Percentiles rank a stretch among this genome's conserved stretches.
phyloP scores from a whole-genome alignment of 225 moss, liverwort and hornwort genomes.

The Marchantia polymorpha region DNA sequence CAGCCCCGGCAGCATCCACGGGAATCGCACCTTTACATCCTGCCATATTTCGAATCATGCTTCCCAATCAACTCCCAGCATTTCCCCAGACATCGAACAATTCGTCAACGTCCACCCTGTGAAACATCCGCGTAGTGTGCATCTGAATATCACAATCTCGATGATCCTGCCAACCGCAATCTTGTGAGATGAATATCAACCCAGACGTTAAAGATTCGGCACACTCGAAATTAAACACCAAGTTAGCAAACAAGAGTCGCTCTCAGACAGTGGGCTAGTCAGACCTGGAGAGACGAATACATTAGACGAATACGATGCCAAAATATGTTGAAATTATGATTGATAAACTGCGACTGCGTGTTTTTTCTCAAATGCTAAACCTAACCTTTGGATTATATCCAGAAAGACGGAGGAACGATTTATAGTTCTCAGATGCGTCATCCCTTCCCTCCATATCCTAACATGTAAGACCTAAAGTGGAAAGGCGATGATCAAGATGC shows the following conservation, averaged over 20 bases:
- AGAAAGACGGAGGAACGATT: no score
- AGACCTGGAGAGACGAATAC: not conserved
- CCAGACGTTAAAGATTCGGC: not conserved
- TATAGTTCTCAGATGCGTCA: no score
- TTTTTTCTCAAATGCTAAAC: no score
- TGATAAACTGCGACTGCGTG: no score
- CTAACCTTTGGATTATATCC: no score
- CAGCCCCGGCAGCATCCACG: conserved; percentile 33
- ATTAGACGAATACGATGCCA: no score
- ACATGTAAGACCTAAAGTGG: not conserved
- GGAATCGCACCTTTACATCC: conserved; percentile 48
- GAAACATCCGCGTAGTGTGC: not conserved
- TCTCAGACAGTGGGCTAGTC: not conserved
- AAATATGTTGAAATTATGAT: no score
- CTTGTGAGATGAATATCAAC: not conserved
- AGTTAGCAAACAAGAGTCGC: not conserved
- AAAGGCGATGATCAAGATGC: not conserved
- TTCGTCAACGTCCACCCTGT: not conserved
- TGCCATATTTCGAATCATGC: conserved; percentile 44
- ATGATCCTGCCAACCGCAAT: not conserved
- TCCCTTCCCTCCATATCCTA: no score
- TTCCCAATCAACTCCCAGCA: conserved; percentile 13
- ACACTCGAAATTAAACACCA: no score
- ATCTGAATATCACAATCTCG: not conserved
- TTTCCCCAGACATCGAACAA: conserved; percentile 9